Percentiles rank a stretch among this genome's conserved stretches.
These are phyloP conservation scores for Aspergillus chevalieri DNA, from an alignment of 2,329 filamentous ascomycete genomes.

Conservation along the genomic window DNA sequence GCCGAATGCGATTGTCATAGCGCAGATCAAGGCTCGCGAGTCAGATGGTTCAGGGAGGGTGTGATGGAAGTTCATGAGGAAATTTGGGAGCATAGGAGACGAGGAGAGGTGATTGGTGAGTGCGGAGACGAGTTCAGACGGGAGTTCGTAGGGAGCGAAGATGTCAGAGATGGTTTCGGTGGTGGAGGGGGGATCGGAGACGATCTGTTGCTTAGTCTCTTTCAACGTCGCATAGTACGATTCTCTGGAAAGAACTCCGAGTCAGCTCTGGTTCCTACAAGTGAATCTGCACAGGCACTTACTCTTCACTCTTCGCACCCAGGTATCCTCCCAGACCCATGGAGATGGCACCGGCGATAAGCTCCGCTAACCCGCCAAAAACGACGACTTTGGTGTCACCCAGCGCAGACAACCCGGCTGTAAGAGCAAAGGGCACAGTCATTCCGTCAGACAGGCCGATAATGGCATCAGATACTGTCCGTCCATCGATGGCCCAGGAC, in stretches of 20 bases:
- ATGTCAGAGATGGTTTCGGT: constrained; percentile 30
- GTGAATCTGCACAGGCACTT: constrained; percentile 6
- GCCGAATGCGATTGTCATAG: constrained; percentile 34
- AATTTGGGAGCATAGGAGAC: constrained; percentile 32
- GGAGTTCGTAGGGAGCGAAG: constrained; percentile 35
- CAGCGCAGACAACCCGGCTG: constrained; percentile 59
- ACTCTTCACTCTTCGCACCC: constrained; percentile 49
- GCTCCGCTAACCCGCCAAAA: constrained; percentile 66
- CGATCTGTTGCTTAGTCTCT: constrained; percentile 27
- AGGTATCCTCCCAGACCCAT: constrained; percentile 74
- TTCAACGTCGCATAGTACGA: constrained; percentile 36
- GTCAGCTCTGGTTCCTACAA: too few relatives aligned
- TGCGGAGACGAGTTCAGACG: constrained; percentile 27
- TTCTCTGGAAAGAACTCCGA: constrained; percentile 18
- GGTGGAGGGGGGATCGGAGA: constrained; percentile 24
- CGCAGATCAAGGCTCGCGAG: constrained; percentile 33
- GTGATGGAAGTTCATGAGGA: constrained; percentile 40
- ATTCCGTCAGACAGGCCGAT: constrained; percentile 73
- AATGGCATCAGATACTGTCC: constrained; percentile 53
- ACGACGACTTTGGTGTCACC: constrained; percentile 63
- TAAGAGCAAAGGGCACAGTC: constrained; percentile 73
- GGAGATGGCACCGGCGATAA: constrained; percentile 68
- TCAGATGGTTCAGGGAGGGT: constrained; percentile 33
- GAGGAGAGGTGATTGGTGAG: constrained; percentile 30
- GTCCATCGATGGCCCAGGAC: constrained; percentile 28